Evolutionary conservation across 345 rosid genomes (phyloP).

Genomic region (Pugionium dolabratum): DNA sequence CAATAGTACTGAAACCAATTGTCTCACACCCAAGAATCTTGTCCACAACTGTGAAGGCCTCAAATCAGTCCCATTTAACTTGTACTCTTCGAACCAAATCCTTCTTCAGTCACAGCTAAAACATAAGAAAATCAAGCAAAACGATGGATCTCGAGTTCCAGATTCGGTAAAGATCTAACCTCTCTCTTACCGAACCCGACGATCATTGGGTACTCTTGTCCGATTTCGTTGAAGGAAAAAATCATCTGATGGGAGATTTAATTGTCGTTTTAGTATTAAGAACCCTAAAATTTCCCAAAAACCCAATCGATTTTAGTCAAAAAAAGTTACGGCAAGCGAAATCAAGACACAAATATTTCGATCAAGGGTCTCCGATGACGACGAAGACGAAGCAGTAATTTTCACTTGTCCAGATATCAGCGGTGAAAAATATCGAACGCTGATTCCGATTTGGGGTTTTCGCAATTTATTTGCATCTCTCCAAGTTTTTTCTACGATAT

Average conservation of each 20-base stretch:
- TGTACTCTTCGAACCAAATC: background rate
- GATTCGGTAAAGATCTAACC: conserved; percentile 41
- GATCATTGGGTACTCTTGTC: conserved; percentile 11
- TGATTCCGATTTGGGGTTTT: too few species aligned
- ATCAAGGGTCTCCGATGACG: too few species aligned
- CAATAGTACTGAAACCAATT: conserved; percentile 4
- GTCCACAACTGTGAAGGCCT: too few species aligned
- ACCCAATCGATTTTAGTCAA: too few species aligned
- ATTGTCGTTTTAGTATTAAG: conserved; percentile 10
- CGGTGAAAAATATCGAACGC: too few species aligned
- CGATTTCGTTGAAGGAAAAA: conserved; percentile 14
- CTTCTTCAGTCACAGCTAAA: conserved; percentile 21
- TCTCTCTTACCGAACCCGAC: conserved; percentile 21
- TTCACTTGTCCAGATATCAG: too few species aligned
- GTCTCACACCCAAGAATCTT: background rate
- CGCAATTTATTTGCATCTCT: too few species aligned
- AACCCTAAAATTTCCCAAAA: conserved; percentile 30
- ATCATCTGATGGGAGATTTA: background rate
- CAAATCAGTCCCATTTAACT: too few species aligned
- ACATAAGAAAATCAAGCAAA: conserved; percentile 12
- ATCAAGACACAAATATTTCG: too few species aligned
- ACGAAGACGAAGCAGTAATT: too few species aligned
- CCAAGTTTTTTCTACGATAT: too few species aligned
- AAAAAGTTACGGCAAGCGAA: too few species aligned
- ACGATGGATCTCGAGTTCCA: conserved; percentile 37